Evolutionary conservation across 805 yeast genomes (phyloP), one percentile per base, ranked within the genome.

Genomic region (Alloascoidea hylecoeti): DNA sequence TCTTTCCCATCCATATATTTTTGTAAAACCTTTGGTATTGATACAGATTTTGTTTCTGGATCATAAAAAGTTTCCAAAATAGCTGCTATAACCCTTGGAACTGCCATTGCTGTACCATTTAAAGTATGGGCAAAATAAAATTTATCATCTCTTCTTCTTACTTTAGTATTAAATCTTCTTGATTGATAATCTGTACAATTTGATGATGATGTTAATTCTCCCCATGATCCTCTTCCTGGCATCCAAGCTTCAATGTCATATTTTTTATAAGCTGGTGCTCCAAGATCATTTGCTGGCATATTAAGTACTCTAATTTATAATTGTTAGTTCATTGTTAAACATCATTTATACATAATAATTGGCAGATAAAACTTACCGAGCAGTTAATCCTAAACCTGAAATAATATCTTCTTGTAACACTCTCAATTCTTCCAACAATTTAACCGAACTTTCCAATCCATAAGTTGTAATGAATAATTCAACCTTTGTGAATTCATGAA

Each of bases 241-340:
- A 92, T 89, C 86, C 95, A 84, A 0, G 88, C 95, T 57, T 92
- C 98, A 41, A 88, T 83, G 49, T 92, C 98, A 52, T 76, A 84
- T 54, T 92, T 92, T 50, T 81, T 78, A 56, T 68, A 74, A 0
- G 97, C 97, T 1, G 98, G 95, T 0, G 95, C 78, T 0, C 98
- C 98, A 38, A 92, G 60, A 53, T 92, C 98, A 44, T 80, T 74
- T 17, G 78, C 75, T 0, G 96, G 96, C 86, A 92, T 85, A 43
- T 81, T 73, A 17, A 92, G 61, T 16, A 89, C 81, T 44, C 85
- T 23, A 23, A 23, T 9, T n/a, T n/a, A 9, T n/a, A 23, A n/a
- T n/a, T n/a, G n/a, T n/a, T n/a, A n/a, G 30, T 9, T 23, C 9
- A 9, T 9, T 9, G 30, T 23, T 23, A 23, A n/a, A 23, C 9